Evolutionary conservation across 495 filamentous ascomycete genomes (phyloP).

Genomic region (Lasiosphaeria ovina): DNA sequence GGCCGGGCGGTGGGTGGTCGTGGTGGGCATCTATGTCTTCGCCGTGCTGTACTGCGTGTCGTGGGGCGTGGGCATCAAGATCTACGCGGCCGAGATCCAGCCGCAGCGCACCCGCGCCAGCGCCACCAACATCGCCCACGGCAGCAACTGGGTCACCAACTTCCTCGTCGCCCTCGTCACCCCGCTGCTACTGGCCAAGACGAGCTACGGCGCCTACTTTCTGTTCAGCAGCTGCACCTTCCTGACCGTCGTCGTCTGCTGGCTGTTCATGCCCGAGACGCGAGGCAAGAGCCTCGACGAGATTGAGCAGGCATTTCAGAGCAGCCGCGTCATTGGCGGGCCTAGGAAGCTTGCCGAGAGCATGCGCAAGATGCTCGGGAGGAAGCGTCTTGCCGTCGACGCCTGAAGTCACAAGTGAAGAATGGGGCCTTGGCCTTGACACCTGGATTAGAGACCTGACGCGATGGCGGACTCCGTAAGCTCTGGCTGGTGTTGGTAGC

Average conservation of each 20-base stretch:
- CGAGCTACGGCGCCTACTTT: slow-evolving; percentile 59
- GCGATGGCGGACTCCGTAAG: no score
- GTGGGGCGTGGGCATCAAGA: slow-evolving; percentile 56
- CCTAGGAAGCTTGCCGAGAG: no score
- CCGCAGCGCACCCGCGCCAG: slow-evolving; percentile 52
- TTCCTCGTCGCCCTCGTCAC: slow-evolving; percentile 65
- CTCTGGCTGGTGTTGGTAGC: no score
- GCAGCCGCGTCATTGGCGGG: not conserved
- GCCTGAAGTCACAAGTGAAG: no score
- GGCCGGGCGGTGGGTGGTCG: slow-evolving; percentile 55
- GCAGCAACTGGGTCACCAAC: slow-evolving; percentile 54
- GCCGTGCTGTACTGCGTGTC: slow-evolving; percentile 34
- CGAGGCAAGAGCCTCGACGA: slow-evolving; percentile 55
- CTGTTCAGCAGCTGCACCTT: slow-evolving; percentile 53
- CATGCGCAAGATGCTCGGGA: no score
- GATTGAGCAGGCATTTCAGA: slow-evolving; percentile 42
- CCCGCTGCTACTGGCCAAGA: slow-evolving; percentile 57
- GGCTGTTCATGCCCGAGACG: slow-evolving; percentile 62
- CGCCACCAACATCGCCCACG: slow-evolving; percentile 50
- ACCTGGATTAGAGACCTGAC: no score
- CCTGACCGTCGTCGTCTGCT: slow-evolving; percentile 50
- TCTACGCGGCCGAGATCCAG: slow-evolving; percentile 57
- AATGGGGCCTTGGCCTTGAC: no score
- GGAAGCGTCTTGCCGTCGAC: no score
- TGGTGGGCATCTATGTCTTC: slow-evolving; percentile 50